Base-by-base conservation (phyloP, 2,329 filamentous ascomycete species). In the Pyricularia sp. region DNA sequence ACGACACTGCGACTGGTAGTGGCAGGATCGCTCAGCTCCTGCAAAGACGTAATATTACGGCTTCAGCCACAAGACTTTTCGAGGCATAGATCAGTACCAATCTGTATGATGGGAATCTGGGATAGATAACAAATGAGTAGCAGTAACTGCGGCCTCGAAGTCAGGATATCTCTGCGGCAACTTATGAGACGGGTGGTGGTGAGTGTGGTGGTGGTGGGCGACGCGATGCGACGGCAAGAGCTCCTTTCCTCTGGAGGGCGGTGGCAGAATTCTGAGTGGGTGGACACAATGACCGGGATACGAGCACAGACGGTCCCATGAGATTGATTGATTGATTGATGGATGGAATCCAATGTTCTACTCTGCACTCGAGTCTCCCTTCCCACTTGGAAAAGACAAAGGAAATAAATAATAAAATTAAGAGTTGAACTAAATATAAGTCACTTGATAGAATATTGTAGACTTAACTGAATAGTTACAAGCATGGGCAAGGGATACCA, bases 281-380 rank as follows among this genome's bases (percentile, higher is more conserved):
- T 61, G 58, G 58, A 28, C 58, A 61, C 58, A 61, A 61, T 61
- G 58, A 61, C 58, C 58, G 58, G 58, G 58, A 61, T 61, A 61
- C 58, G 23, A 61, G 58, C 58, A 61, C 58, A 61, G 33, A 36
- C 33, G 33, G 23, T 23, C 58, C 58, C 42, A 20, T 61, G 11
- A 28, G 58, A 28, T 26, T 12, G 25, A 28, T 14, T 61, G 25
- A 61, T 28, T 61, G 58, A 26, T 61, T 61, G 58, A n/a, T 55
- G 2, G 36, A 20, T 50, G 42, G 42, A 55, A 55, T 55, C 6
- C 42, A 55, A 55, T 36, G 12, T 36, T 36, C 33, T 17, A 14
- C 33, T 36, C 33, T 36, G 33, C 14, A 17, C 33, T 36, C 12
- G 12, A 14, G 12, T 36, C 33, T 36, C 33, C 12, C 33, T 36